These are phyloP conservation scores for Dothistroma pini DNA, from an alignment of 2,329 filamentous ascomycete species.

Conservation along the genomic window DNA sequence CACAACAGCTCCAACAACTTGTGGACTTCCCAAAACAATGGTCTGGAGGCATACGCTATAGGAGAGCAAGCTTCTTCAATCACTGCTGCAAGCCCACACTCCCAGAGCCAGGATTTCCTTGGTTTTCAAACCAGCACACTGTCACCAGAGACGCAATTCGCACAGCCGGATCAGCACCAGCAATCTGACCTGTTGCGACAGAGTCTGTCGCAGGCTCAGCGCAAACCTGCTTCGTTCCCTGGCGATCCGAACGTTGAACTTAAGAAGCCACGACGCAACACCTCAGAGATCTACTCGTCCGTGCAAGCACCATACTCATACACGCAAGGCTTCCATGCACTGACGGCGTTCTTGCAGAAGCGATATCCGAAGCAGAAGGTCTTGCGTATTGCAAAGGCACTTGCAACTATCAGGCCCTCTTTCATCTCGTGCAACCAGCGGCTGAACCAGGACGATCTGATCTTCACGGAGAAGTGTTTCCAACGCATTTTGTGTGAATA, in stretches of 20 bases:
- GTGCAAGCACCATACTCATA: slow-evolving; percentile 92
- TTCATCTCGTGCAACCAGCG: slow-evolving; percentile 90
- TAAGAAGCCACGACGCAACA: slow-evolving; percentile 60
- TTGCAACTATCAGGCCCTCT: slow-evolving; percentile 85
- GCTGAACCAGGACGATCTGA: slow-evolving; percentile 80
- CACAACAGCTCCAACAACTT: slow-evolving; percentile 44
- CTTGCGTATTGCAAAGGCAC: slow-evolving; percentile 76
- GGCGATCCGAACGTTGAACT: slow-evolving; percentile 27
- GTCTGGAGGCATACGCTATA: slow-evolving; percentile 56
- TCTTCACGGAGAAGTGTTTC: slow-evolving; percentile 98
- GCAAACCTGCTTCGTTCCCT: slow-evolving; percentile 30
- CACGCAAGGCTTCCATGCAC: slow-evolving; percentile 81
- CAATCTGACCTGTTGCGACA: slow-evolving; percentile 32
- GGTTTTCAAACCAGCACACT: slow-evolving; percentile 35
- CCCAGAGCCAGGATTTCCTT: slow-evolving; percentile 49
- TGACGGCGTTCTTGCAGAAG: slow-evolving; percentile 74
- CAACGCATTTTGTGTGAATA: slow-evolving; percentile 91
- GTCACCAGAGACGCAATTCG: slow-evolving; percentile 32
- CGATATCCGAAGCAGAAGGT: slow-evolving; percentile 76
- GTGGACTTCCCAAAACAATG: slow-evolving; percentile 42
- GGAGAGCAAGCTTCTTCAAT: slow-evolving; percentile 55
- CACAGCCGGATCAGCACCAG: slow-evolving; percentile 31
- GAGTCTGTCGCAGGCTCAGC: slow-evolving; percentile 33
- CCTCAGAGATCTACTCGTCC: slow-evolving; percentile 80
- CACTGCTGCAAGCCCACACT: slow-evolving; percentile 56